A percentile compares a stretch with the other conserved stretches of the same genome.
Evolutionary conservation across 2,329 filamentous ascomycete species (phyloP).

Genomic region (Ophiostoma ulmi): DNA sequence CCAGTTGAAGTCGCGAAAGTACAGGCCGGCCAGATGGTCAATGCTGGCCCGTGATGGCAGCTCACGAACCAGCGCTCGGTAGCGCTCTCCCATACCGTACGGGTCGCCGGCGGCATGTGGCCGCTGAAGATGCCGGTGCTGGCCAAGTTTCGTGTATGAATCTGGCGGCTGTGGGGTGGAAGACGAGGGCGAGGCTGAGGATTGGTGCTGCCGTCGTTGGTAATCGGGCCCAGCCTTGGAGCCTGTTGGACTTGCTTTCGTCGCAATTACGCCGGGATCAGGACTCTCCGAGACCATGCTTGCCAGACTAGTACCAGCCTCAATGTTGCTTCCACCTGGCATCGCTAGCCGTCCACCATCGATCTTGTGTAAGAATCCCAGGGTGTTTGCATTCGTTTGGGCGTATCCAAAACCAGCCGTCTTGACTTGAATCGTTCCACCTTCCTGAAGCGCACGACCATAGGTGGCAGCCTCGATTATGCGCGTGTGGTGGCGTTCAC

Average conservation of each 20-base stretch:
- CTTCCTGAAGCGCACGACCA: conserved; percentile 26
- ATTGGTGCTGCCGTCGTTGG: background rate
- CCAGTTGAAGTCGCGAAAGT: conserved; percentile 55
- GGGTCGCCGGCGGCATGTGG: conserved; percentile 47
- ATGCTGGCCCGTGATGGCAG: conserved; percentile 51
- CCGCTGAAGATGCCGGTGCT: conserved; percentile 14
- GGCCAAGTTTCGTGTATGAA: conserved; percentile 18
- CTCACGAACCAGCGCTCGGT: conserved; percentile 51
- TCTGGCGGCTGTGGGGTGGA: background rate
- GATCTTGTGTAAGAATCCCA: conserved; percentile 52
- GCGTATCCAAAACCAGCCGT: conserved; percentile 51
- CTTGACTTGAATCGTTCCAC: conserved; percentile 40
- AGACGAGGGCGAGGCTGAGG: background rate
- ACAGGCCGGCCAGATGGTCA: conserved; percentile 42
- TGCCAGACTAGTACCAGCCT: background rate
- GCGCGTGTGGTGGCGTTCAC: conserved; percentile 34
- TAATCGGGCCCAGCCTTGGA: too few relatives aligned
- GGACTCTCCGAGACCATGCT: background rate
- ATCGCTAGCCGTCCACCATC: conserved; percentile 36
- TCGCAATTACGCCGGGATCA: background rate
- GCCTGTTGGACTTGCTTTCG: background rate
- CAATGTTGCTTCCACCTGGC: conserved; percentile 16
- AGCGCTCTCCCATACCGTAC: conserved; percentile 36
- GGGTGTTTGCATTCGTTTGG: conserved; percentile 46
- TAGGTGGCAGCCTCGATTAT: conserved; percentile 26